Evolutionary conservation across 2,329 filamentous ascomycete genomes (phyloP), one percentile per base, ranked within the genome.

Genomic region (Aspergillus sp.): DNA sequence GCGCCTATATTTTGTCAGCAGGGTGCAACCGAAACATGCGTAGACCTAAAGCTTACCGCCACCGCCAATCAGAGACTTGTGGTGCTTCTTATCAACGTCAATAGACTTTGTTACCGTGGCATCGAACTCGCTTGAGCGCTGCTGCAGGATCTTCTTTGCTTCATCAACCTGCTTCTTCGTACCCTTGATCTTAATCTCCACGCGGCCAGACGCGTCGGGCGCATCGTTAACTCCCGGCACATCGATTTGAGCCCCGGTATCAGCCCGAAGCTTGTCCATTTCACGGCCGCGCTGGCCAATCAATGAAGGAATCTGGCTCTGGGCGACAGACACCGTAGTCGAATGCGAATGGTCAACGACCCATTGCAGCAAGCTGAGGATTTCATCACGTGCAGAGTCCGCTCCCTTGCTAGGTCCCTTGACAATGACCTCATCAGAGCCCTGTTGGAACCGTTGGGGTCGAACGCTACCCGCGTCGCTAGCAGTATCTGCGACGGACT

Each of bases 71-170:
- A 99, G 82, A 54, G 88, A 85, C 76, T 75, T 75, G 79, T 99
- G 95, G 75, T 95, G 87, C 80, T 96, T 96, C 80, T 91, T 90
- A 66, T 98, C 93, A n/a, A 99, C 87, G 35, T 96, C 90, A 49
- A 99, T 81, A 12, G 87, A 91, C 78, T 89, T 87, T 15, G 88
- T 86, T 51, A 97, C 83, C n/a, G 91, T 96, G 64, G 95, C 88
- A 68, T 98, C 92, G 66, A 97, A 97, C 19, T 92, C 82, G 60
- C 88, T 88, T 55, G 90, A 89, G 78, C 93, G 92, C 77, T 95
- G 90, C 73, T 93, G 87, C 23, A 99, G 83, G 50, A 95, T 79
- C 79, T 95, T 95, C 84, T 95, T 95, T 4, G 95, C 93, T 65
- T 93, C 90, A 49, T 92, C 88, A 51, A 99, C 95, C 71, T 95